phyloP scores from a whole-genome alignment of 495 filamentous ascomycete species.

The Xylaria flabelliformis region DNA sequence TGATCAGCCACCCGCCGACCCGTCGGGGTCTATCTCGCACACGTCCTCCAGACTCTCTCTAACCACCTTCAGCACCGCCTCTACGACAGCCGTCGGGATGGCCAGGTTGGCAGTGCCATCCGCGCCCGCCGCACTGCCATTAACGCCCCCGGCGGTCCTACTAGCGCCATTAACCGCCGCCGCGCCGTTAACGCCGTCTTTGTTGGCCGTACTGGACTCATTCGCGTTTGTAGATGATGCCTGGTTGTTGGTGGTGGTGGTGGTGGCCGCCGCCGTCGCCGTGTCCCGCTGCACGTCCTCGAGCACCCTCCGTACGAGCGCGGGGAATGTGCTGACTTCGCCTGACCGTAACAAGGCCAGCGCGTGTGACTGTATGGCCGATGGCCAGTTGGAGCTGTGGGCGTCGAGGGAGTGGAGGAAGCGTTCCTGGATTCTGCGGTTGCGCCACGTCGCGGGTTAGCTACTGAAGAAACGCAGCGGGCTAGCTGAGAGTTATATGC shows the following conservation, averaged over 20 bases:
- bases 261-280: slow-evolving; percentile 30
- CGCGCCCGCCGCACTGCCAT: slow-evolving; percentile 27
- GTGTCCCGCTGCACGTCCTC: slow-evolving; percentile 61
- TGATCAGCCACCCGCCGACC: slow-evolving; percentile 30
- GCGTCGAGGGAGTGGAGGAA: slow-evolving; percentile 60
- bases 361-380: slow-evolving; percentile 57
- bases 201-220: not conserved
- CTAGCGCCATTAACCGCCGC: slow-evolving; percentile 30
- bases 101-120: slow-evolving; percentile 45
- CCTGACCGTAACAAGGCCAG: slow-evolving; percentile 59
- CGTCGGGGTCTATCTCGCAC: slow-evolving; percentile 51
- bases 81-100: slow-evolving; percentile 56
- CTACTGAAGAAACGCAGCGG: not conserved
- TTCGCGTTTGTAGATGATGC: slow-evolving; percentile 4
- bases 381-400: slow-evolving; percentile 60
- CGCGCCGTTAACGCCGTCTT: slow-evolving; percentile 27
- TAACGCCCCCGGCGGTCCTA: slow-evolving; percentile 35
- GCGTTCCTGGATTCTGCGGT: slow-evolving; percentile 60
- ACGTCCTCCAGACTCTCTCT: slow-evolving; percentile 58
- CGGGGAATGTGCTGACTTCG: slow-evolving; percentile 59
- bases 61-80: slow-evolving; percentile 59
- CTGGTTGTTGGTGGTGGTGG: slow-evolving; percentile 15
- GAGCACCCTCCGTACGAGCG: slow-evolving; percentile 57
- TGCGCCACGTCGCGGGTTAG: not conserved
- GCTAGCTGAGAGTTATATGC: not conserved